Conservation (phyloP, 768 basidiomycete genomes). For the Amanita fuliginea region DNA sequence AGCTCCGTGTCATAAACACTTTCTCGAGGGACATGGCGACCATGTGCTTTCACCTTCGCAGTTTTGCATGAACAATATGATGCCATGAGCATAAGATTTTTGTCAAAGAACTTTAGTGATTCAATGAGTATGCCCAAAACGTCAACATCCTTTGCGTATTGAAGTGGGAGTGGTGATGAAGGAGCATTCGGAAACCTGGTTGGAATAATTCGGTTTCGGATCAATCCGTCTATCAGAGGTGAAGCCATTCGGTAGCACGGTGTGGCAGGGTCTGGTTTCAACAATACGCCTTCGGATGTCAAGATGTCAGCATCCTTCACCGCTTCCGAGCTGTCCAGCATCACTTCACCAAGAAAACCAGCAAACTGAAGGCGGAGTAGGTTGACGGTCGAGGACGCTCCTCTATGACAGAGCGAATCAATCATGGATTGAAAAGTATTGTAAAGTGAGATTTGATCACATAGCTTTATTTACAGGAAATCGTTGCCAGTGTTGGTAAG, state of each 20-base stretch:
- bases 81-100: conserved; percentile 3
- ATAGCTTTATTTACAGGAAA: no score
- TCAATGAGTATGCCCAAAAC: conserved; percentile 8
- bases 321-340: no score
- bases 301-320: not conserved
- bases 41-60: conserved; percentile 1
- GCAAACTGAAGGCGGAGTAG: no score
- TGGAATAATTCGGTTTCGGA: conserved; percentile 5
- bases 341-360: no score
- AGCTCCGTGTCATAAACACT: conserved; percentile 10
- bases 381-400: no score
- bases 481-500: no score
- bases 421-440: no score
- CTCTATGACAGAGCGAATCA: no score
- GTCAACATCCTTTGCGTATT: not conserved
- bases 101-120: conserved; percentile 9
- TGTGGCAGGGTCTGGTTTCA: not conserved
- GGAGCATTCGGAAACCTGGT: conserved; percentile 5
- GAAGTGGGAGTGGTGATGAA: not conserved
- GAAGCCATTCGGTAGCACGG: not conserved
- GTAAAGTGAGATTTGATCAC: no score
- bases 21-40: conserved; percentile 8
- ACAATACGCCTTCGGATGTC: not conserved
- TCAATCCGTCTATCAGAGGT: not conserved
- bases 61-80: conserved; percentile 5